Evolutionary conservation across 2,329 filamentous ascomycete species (phyloP).

Genomic region (Paecilomyces variotii): DNA sequence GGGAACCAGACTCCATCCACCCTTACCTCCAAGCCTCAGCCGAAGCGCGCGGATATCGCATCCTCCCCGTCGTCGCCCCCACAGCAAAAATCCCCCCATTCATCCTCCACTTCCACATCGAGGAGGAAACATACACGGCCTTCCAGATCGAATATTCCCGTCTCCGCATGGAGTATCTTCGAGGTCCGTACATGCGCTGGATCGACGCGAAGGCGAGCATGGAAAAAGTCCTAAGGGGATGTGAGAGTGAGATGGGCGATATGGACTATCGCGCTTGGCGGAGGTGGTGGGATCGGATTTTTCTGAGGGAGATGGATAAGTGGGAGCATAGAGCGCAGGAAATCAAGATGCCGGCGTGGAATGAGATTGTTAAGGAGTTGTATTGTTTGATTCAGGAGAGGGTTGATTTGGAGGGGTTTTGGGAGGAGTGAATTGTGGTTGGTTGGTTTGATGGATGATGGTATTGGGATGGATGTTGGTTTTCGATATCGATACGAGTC

Average conservation of each 20-base stretch:
- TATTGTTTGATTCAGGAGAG: slow-evolving; percentile 15
- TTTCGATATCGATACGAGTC: not conserved
- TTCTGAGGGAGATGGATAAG: slow-evolving; percentile 15
- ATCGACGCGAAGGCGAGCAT: slow-evolving; percentile 7
- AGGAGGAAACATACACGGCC: slow-evolving; percentile 12
- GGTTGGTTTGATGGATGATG: too few species aligned
- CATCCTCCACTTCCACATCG: slow-evolving; percentile 15
- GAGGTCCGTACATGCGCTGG: slow-evolving; percentile 9
- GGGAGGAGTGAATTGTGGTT: not conserved
- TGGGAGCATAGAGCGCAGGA: slow-evolving; percentile 17
- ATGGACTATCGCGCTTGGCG: slow-evolving; percentile 12
- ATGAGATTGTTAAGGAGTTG: slow-evolving; percentile 18
- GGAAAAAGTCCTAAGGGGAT: slow-evolving; percentile 2
- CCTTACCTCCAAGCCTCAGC: not conserved
- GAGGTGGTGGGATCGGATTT: slow-evolving; percentile 17
- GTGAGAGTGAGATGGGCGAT: slow-evolving; percentile 4
- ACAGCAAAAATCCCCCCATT: slow-evolving; percentile 18
- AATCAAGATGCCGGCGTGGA: slow-evolving; percentile 18
- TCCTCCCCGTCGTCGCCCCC: slow-evolving; percentile 11
- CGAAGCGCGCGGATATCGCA: not conserved
- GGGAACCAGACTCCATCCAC: slow-evolving; percentile 10
- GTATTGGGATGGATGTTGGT: not conserved
- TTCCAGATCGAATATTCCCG: slow-evolving; percentile 6
- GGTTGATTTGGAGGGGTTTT: slow-evolving; percentile 15
- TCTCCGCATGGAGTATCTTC: slow-evolving; percentile 6